Conservation (phyloP, 768 basidiomycete species). For the Pleurotus salmoneostramineus region DNA sequence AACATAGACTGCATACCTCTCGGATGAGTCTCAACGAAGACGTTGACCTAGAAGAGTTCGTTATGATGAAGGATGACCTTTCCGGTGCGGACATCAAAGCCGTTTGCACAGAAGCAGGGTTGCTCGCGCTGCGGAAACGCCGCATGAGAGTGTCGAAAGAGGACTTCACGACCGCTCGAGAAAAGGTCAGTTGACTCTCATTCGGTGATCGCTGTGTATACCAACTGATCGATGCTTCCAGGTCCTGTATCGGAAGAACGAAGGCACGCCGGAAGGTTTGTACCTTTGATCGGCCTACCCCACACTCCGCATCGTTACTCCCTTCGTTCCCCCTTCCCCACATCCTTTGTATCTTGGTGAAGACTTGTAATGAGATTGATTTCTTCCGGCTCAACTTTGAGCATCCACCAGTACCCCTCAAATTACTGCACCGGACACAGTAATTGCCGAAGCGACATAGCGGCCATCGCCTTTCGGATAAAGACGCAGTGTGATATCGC, state of each 20-base stretch:
- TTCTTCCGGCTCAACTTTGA: not conserved
- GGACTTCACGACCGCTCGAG: constrained; percentile 87
- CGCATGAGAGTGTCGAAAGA: constrained; percentile 91
- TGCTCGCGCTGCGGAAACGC: constrained; percentile 90
- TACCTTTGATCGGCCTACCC: constrained; percentile 50
- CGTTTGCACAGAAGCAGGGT: constrained; percentile 97
- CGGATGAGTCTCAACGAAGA: constrained; percentile 88
- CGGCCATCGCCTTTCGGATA: not conserved
- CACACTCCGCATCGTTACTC: not conserved
- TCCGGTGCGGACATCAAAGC: constrained; percentile 99
- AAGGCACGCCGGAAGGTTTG: constrained; percentile 88
- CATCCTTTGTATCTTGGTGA: not conserved
- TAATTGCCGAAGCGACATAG: not conserved
- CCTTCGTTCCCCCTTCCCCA: not conserved
- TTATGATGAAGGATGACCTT: constrained; percentile 93
- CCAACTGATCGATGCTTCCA: constrained; percentile 20
- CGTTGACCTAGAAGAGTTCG: constrained; percentile 93
- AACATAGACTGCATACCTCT: constrained; percentile 76
- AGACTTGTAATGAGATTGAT: not conserved
- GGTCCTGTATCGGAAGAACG: constrained; percentile 95
- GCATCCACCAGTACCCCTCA: not conserved
- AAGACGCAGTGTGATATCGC: not conserved
- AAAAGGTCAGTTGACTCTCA: constrained; percentile 62
- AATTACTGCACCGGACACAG: not conserved
- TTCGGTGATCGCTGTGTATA: not conserved